Base-by-base conservation (phyloP, 2,329 filamentous ascomycete species). In the Aspergillus tanneri region DNA sequence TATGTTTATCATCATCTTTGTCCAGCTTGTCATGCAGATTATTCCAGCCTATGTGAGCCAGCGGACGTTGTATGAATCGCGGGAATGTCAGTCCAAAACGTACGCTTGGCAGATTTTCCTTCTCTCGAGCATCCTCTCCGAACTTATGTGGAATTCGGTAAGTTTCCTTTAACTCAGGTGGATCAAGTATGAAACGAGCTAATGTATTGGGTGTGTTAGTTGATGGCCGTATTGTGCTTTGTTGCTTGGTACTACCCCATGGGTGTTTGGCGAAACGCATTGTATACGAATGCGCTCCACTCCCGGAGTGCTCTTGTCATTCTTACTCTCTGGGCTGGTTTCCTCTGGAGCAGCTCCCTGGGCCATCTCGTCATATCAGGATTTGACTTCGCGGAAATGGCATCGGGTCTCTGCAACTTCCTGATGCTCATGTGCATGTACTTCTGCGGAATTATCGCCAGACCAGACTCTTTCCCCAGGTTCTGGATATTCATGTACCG, bases 1-100 rank as follows among this genome's bases (percentile, higher is more conserved):
- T 78, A 87, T 91, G 77, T 72, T 92, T 32, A 71, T 86, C 22
- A 90, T 84, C 27, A 81, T 93, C 60, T 93, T 95, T 64, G 85
- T 85, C 11, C 64, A 69, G 34, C 57, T 73, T 8, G 59, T 67
- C 22, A 63, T 71, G 41, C 69, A 80, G 54, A 79, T 81, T 46
- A 79, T 81, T 66, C 80, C 80, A 0, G 65, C 75, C 5, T 83
- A 82, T 58, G 71, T 81, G 30, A 76, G 71, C 0, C 78, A 81
- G 56, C 72, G 79, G 19, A 72, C 75, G 2, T 68, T 83, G 1
- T 83, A 81, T 63, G 79, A 83, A 64, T 76, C 74, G 2, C 77
- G 79, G 37, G 79, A 83, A 56, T 70, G 78, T 2, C 77, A 83
- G 0, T 81, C 78, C 68, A 87, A 88, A 59, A 77, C 82, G 0